A percentile compares a stretch with the other conserved stretches of the same genome.
Conservation (phyloP, 805 yeast species). For the Kodamaea jinghongensis region DNA sequence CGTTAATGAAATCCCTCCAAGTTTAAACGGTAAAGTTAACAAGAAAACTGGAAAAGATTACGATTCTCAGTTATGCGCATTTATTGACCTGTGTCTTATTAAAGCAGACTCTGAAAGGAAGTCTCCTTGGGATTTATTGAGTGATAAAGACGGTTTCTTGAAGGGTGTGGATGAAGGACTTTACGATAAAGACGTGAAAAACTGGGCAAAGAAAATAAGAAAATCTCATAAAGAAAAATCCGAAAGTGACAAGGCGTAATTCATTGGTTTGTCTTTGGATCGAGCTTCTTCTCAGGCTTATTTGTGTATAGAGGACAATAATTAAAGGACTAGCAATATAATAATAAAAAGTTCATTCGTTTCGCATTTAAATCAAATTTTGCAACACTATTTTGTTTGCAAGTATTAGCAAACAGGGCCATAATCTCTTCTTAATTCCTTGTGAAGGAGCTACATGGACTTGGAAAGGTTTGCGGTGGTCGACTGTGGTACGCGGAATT, state of each 20-base stretch:
- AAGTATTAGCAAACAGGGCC: no score
- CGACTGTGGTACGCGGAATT: no score
- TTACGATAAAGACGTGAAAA: slow-evolving; percentile 35
- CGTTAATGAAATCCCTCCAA: slow-evolving; percentile 90
- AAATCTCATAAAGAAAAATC: slow-evolving; percentile 27
- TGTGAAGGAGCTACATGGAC: no score
- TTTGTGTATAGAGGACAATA: no score
- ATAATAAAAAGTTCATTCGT: no score
- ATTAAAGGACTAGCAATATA: no score
- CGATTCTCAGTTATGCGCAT: slow-evolving; percentile 53
- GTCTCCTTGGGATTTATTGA: slow-evolving; percentile 67
- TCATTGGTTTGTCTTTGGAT: no score
- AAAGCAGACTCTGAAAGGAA: slow-evolving; percentile 68
- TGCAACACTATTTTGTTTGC: no score
- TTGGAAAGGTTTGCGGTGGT: no score
- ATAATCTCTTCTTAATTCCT: no score
- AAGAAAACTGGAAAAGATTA: slow-evolving; percentile 26
- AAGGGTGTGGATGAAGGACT: slow-evolving; percentile 28
- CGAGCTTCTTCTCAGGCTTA: no score
- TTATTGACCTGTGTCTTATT: slow-evolving; percentile 70
- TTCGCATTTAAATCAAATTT: no score
- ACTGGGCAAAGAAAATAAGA: slow-evolving; percentile 42
- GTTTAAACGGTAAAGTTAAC: slow-evolving; percentile 41
- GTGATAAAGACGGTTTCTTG: slow-evolving; percentile 28
- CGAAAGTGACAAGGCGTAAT: slow-evolving; percentile 6